Conservation (phyloP, 129 eudicot genomes). For the Ambrosia trifida region DNA sequence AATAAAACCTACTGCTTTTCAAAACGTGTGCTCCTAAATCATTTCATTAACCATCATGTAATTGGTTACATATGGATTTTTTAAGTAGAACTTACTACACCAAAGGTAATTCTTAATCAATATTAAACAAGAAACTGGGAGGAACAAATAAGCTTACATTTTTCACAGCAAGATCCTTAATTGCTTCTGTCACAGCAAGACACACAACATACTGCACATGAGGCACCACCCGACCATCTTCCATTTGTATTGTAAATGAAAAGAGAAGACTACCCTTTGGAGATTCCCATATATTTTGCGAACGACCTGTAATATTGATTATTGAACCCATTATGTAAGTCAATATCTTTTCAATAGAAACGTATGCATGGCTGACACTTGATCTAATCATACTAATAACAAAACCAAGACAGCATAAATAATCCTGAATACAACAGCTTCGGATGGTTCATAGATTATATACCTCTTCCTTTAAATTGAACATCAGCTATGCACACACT, state of each 20-base stretch:
- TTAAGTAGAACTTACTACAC: not conserved
- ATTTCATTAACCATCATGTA: not conserved
- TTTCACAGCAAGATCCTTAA: constrained; percentile 54
- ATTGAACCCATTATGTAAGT: not conserved
- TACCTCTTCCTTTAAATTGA: constrained; percentile 95
- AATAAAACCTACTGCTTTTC: not conserved
- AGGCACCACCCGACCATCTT: constrained; percentile 88
- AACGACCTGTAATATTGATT: constrained; percentile 51
- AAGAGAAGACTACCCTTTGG: constrained; percentile 86
- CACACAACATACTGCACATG: constrained; percentile 83
- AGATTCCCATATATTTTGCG: constrained; percentile 91
- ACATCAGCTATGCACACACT: constrained; percentile 84
- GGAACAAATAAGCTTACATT: constrained; percentile 48
- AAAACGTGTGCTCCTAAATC: not conserved
- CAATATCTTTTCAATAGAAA: not conserved
- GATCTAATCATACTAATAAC: not conserved
- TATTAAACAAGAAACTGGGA: not conserved
- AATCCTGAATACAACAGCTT: not conserved
- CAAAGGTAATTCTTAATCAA: not conserved
- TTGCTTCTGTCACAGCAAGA: constrained; percentile 89
- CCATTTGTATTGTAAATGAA: constrained; percentile 89
- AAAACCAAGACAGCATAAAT: not conserved
- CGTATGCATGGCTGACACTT: not conserved
- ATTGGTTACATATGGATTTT: not conserved
- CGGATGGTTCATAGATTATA: not conserved